These are phyloP conservation scores for Irpex sp. DNA, from an alignment of 1,284 basidiomycete species.

Conservation along the genomic window DNA sequence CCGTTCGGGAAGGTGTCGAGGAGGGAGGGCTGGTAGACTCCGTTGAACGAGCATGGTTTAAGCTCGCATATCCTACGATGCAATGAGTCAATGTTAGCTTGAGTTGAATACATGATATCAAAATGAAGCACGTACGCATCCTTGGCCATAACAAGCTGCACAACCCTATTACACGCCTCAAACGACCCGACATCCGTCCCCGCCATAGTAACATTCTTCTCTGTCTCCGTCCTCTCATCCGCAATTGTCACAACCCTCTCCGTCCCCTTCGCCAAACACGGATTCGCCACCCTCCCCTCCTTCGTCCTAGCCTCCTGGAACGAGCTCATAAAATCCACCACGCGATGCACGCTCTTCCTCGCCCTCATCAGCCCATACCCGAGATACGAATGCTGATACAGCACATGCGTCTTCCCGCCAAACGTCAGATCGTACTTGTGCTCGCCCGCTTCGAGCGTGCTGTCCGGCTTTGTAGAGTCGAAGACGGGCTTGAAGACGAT, in stretches of 20 bases:
- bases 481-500: conserved; percentile 93
- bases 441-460: conserved; percentile 74
- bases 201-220: conserved; percentile 72
- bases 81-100: neutral
- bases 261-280: conserved; percentile 75
- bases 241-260: conserved; percentile 65
- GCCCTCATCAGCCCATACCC: conserved; percentile 96
- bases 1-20: conserved; percentile 82
- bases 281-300: conserved; percentile 54
- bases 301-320: conserved; percentile 32
- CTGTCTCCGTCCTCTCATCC: conserved; percentile 41
- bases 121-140: conserved; percentile 64
- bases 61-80: conserved; percentile 77
- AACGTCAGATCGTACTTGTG: conserved; percentile 90
- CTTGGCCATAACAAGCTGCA: conserved; percentile 94
- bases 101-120: neutral
- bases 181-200: conserved; percentile 79
- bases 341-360: conserved; percentile 77
- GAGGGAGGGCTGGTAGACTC: conserved; percentile 95
- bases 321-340: conserved; percentile 84
- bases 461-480: conserved; percentile 36
- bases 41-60: conserved; percentile 94
- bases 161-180: conserved; percentile 78
- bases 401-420: conserved; percentile 61
- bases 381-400: conserved; percentile 95